Conservation (phyloP, 1,284 basidiomycete genomes). For the Abortiporus biennis region DNA sequence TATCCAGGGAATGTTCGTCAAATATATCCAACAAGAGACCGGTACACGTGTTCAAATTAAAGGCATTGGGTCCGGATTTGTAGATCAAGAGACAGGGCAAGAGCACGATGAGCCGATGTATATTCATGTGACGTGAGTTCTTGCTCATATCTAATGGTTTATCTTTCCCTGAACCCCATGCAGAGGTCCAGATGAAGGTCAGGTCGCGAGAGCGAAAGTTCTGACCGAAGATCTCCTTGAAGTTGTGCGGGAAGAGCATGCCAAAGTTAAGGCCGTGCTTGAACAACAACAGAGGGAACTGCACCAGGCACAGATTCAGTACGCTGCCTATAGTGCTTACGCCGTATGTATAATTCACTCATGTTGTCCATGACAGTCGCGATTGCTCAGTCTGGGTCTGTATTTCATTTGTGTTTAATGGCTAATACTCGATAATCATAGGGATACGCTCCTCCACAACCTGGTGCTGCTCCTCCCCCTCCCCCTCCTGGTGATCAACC, state of each 20-base stretch:
- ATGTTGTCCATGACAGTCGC: slow-evolving; percentile 12
- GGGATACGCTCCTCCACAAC: slow-evolving; percentile 59
- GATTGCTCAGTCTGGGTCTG: slow-evolving; percentile 21
- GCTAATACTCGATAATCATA: slow-evolving; percentile 26
- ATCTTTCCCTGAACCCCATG: slow-evolving; percentile 8
- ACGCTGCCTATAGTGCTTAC: slow-evolving; percentile 64
- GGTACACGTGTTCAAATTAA: slow-evolving; percentile 98
- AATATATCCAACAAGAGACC: slow-evolving; percentile 97
- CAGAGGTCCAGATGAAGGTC: slow-evolving; percentile 85
- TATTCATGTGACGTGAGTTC: slow-evolving; percentile 85
- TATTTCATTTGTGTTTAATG: slow-evolving; percentile 17
- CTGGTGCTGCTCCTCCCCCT: slow-evolving; percentile 54
- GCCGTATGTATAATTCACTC: slow-evolving; percentile 38
- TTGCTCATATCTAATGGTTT: background rate
- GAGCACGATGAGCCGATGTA: slow-evolving; percentile 93
- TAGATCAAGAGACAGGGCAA: slow-evolving; percentile 89
- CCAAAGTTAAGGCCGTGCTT: slow-evolving; percentile 61
- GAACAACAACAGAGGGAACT: slow-evolving; percentile 78
- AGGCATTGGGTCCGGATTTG: slow-evolving; percentile 90
- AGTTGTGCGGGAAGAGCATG: slow-evolving; percentile 82
- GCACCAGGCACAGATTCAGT: slow-evolving; percentile 74
- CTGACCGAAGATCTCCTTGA: slow-evolving; percentile 86
- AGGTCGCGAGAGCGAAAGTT: slow-evolving; percentile 82
- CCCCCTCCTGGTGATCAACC: slow-evolving; percentile 58
- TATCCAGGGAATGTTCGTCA: slow-evolving; percentile 89